Evolutionary conservation across 2,329 filamentous ascomycete genomes (phyloP).

Genomic region (Xylariaceae sp.): DNA sequence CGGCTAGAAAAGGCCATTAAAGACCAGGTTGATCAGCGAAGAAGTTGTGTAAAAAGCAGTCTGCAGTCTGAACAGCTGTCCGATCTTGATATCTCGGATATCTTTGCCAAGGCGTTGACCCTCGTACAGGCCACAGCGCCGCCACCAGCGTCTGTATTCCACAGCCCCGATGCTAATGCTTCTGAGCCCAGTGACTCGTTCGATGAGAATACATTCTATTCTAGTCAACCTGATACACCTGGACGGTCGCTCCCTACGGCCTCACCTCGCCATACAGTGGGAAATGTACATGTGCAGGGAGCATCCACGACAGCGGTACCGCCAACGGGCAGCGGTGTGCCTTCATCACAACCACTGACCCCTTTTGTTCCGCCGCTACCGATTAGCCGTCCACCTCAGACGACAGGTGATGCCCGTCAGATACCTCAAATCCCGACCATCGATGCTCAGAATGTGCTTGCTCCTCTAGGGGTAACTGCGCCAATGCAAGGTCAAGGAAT

Average conservation of each 20-base stretch:
- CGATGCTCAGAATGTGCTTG: constrained; percentile 20
- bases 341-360: constrained; percentile 16
- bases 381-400: constrained; percentile 7
- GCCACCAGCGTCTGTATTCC: constrained; percentile 50
- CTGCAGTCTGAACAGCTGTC: constrained; percentile 47
- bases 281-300: constrained; percentile 37
- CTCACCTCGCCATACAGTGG: constrained; percentile 43
- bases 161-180: constrained; percentile 49
- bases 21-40: constrained; percentile 67
- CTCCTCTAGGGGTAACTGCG: constrained; percentile 9
- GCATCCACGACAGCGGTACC: constrained; percentile 33
- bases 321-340: constrained; percentile 27
- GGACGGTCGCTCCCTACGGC: constrained; percentile 44
- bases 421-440: constrained; percentile 15
- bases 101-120: constrained; percentile 64
- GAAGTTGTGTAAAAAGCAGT: constrained; percentile 39
- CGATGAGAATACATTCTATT: constrained; percentile 94
- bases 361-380: constrained; percentile 14
- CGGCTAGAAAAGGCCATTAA: constrained; percentile 71
- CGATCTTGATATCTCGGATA: constrained; percentile 66
- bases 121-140: constrained; percentile 65
- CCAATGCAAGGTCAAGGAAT: constrained; percentile 15
- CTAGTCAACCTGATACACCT: constrained; percentile 81
- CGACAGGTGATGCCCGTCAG: constrained; percentile 11
- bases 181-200: constrained; percentile 71